Evolutionary conservation across 345 rosid genomes (phyloP), one percentile per base, ranked within the genome.

Genomic region (Lumnitzera racemosa): DNA sequence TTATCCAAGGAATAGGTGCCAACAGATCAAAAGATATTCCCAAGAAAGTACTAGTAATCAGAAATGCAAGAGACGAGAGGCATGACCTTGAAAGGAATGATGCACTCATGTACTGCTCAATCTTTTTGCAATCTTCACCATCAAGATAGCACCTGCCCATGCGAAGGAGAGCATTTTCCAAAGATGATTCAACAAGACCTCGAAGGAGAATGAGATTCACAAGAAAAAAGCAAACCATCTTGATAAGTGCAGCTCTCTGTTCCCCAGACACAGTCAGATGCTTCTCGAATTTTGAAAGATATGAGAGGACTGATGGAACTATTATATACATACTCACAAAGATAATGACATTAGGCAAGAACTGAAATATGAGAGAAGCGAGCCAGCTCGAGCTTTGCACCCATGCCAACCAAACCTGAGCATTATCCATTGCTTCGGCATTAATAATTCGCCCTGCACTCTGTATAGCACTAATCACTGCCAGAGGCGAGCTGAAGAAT

Each of bases 141-240:
- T 92, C 97, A 76, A 92, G 67, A 68, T 92, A 92, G 78, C 96
- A 92, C 55, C 95, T 78, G 15, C 99, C 88, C 99, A 92, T 92
- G 56, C 73, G 72, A 59, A 92, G 75, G 75, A 94, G 76, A 27
- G 97, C 85, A 24, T 85, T 77, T 70, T 94, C 99, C 46, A 90
- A 72, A 2, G 97, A 94, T 13, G 97, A 94, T 67, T 94, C 97
- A 0, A 94, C 95, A 53, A 94, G 75, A 68, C 83, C 97, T 76
- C 84, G 85, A 72, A 94, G 72, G 15, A 88, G 74, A 55, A 94
- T 90, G 59, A 94, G 96, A 74, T 94, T 94, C 49, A 94, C 97
- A 58, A 94, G 97, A 78, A 89, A 94, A 74, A 90, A 94, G 78
- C 99, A 94, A 70, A 88, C 97, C 99, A 94, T 84, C 87, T 90